These are phyloP conservation scores for Suillus fuscotomentosus DNA, from an alignment of 768 basidiomycete species.

Conservation along the genomic window DNA sequence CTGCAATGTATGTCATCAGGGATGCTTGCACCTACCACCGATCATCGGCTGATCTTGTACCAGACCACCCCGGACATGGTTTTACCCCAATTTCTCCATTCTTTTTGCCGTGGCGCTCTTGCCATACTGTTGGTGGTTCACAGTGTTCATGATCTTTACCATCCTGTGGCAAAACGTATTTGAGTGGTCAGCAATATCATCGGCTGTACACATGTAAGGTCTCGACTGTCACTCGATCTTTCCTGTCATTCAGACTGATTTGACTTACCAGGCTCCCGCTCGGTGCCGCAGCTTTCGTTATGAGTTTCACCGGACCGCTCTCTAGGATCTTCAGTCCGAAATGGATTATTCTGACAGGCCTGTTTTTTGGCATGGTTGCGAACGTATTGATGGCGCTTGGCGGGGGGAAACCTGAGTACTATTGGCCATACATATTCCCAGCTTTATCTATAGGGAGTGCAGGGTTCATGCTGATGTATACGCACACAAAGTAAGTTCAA, in stretches of 20 bases:
- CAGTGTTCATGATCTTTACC: constrained; percentile 33
- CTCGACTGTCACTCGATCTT: not conserved
- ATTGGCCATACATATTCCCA: constrained; percentile 50
- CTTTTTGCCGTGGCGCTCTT: constrained; percentile 36
- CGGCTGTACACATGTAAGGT: constrained; percentile 39
- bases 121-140: constrained; percentile 43
- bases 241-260: constrained; percentile 1
- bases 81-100: constrained; percentile 39
- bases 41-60: not conserved
- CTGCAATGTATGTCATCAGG: constrained; percentile 37
- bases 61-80: constrained; percentile 45
- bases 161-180: constrained; percentile 42
- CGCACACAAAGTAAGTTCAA: constrained; percentile 45
- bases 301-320: constrained; percentile 39
- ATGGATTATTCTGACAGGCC: constrained; percentile 45
- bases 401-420: constrained; percentile 37
- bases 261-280: constrained; percentile 37
- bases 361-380: constrained; percentile 35
- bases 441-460: constrained; percentile 47
- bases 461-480: constrained; percentile 45
- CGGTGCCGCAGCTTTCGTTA: constrained; percentile 36
- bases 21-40: not conserved
- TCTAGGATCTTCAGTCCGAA: constrained; percentile 39
- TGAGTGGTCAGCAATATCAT: constrained; percentile 39
- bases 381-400: constrained; percentile 43